Conservation (phyloP, 371 early-diverging fungal species). For the Mucor irregularis region DNA sequence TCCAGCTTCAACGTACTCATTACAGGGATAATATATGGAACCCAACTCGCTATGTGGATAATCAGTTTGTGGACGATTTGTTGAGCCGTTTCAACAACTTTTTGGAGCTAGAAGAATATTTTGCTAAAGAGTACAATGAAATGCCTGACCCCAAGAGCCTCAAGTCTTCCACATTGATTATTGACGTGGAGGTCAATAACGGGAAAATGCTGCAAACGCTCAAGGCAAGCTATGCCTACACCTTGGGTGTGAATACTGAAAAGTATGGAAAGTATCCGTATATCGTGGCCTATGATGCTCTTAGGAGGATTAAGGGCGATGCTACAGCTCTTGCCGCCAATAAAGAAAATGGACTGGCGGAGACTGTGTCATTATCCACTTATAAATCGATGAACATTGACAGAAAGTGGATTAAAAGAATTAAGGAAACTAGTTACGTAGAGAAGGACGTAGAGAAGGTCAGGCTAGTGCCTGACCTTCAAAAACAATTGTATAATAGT, state of each 20-base stretch:
- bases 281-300: constrained; percentile 26
- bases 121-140: constrained; percentile 22
- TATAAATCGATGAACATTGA: constrained; percentile 21
- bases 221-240: constrained; percentile 31
- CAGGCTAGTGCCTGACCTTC: background rate
- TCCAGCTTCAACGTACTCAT: constrained; percentile 8
- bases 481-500: too few relatives aligned
- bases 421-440: constrained; percentile 7
- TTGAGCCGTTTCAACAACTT: constrained; percentile 18
- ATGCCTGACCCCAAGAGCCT: constrained; percentile 4
- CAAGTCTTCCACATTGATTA: constrained; percentile 13
- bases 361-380: constrained; percentile 1
- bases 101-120: constrained; percentile 40
- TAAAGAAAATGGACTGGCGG: constrained; percentile 13
- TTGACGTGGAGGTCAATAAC: constrained; percentile 17
- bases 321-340: constrained; percentile 4
- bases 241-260: background rate
- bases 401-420: constrained; percentile 11
- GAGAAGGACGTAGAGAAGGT: background rate
- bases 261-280: constrained; percentile 33
- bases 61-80: constrained; percentile 1
- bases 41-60: constrained; percentile 14
- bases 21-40: constrained; percentile 22
- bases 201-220: constrained; percentile 15
- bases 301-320: constrained; percentile 34